Evolutionary conservation across 1,139 yeast species (phyloP).

Genomic region (Debaryomyces subglobosus): DNA sequence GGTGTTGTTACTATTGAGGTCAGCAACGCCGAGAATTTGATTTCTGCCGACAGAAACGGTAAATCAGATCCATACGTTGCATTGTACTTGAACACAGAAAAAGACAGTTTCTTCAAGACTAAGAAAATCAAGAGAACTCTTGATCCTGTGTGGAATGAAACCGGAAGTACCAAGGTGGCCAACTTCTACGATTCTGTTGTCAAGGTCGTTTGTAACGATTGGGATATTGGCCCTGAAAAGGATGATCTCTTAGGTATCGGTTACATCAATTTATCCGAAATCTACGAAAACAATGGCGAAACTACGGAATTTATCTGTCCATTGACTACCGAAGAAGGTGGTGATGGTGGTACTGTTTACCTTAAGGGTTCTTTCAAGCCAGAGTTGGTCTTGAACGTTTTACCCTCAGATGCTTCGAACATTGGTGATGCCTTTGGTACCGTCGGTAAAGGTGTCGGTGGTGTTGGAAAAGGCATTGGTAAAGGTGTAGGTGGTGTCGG

Average conservation of each 20-base stretch:
- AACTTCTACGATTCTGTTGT: slow-evolving; percentile 66
- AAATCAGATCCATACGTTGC: slow-evolving; percentile 89
- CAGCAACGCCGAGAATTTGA: slow-evolving; percentile 66
- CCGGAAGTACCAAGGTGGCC: slow-evolving; percentile 50
- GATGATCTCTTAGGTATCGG: slow-evolving; percentile 82
- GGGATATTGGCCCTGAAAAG: slow-evolving; percentile 89
- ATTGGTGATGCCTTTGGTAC: slow-evolving; percentile 48
- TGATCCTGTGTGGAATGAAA: slow-evolving; percentile 85
- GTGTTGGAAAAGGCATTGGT: slow-evolving; percentile 42
- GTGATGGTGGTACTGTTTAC: slow-evolving; percentile 64
- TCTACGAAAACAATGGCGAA: slow-evolving; percentile 56
- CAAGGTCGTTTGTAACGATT: slow-evolving; percentile 67
- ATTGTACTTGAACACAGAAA: slow-evolving; percentile 63
- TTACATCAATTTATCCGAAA: slow-evolving; percentile 56
- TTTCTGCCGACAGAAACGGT: slow-evolving; percentile 86
- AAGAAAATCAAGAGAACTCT: slow-evolving; percentile 83
- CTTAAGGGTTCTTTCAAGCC: slow-evolving; percentile 70
- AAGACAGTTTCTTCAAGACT: slow-evolving; percentile 66
- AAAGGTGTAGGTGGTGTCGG: slow-evolving; percentile 40
- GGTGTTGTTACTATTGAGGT: slow-evolving; percentile 73
- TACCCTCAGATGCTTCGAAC: slow-evolving; percentile 35
- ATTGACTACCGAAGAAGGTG: slow-evolving; percentile 58
- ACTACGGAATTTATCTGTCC: slow-evolving; percentile 54
- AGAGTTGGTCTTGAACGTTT: slow-evolving; percentile 58
- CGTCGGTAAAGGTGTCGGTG: slow-evolving; percentile 45